Percentiles rank a stretch among this genome's conserved stretches.
These are phyloP conservation scores for Hypoxylon rickii DNA, from an alignment of 495 filamentous ascomycete species.

Conservation along the genomic window DNA sequence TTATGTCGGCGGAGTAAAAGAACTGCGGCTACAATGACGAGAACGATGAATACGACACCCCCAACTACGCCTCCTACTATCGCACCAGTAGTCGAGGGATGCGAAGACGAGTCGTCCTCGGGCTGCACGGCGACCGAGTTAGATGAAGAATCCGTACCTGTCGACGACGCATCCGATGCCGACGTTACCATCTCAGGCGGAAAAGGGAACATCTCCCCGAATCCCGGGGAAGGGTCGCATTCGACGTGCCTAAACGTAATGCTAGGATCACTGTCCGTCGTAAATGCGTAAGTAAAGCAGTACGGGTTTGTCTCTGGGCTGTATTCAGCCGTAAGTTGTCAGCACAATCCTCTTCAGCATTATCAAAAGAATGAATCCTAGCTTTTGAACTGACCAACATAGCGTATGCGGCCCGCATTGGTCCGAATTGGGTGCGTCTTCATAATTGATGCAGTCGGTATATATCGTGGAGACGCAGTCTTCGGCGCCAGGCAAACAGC, in stretches of 20 bases:
- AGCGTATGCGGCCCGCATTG: conserved; percentile 31
- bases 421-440: background rate
- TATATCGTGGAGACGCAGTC: conserved; percentile 34
- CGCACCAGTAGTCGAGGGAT: conserved; percentile 15
- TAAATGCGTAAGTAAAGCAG: conserved; percentile 30
- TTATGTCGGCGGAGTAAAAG: conserved; percentile 10
- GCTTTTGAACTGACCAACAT: conserved; percentile 33
- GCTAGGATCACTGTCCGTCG: conserved; percentile 9
- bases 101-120: background rate
- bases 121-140: background rate
- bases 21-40: conserved; percentile 3
- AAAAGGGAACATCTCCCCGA: conserved; percentile 33
- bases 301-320: conserved; percentile 24
- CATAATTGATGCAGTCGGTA: conserved; percentile 32
- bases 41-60: conserved; percentile 12
- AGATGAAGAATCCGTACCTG: conserved; percentile 1
- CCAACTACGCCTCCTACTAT: conserved; percentile 32
- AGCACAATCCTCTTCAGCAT: background rate
- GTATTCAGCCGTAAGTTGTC: background rate
- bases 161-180: background rate
- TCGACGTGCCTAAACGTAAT: conserved; percentile 28
- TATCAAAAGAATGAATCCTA: background rate
- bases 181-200: conserved; percentile 26
- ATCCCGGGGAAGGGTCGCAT: conserved; percentile 26
- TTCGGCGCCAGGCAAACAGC: conserved; percentile 20